These are phyloP conservation scores for Acanthamoeba culbertsoni DNA, from an alignment of 208 protist species.

Conservation along the genomic window DNA sequence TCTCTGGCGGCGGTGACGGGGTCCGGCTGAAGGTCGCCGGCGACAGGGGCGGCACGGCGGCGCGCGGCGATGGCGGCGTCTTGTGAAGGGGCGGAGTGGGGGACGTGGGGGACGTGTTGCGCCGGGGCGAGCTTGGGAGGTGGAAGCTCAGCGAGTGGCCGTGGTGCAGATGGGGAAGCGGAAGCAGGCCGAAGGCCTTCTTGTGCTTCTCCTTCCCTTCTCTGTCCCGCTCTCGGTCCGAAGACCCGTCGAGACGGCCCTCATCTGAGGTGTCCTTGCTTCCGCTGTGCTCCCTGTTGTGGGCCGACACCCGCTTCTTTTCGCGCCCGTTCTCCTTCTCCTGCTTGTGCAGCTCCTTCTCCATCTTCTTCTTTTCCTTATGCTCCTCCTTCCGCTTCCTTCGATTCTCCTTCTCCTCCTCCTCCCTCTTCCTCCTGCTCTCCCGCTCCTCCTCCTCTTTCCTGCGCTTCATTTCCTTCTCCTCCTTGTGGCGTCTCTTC, in stretches of 20 bases:
- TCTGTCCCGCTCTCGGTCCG: neutral
- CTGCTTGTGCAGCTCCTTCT: neutral
- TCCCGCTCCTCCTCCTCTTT: neutral
- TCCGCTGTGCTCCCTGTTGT: too few relatives aligned
- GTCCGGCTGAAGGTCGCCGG: too few relatives aligned
- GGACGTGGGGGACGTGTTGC: neutral
- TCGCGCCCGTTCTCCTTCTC: neutral
- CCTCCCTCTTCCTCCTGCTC: neutral
- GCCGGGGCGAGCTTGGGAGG: neutral
- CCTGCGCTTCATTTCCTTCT: conserved; percentile 7
- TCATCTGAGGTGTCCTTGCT: too few relatives aligned
- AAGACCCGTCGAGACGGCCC: too few relatives aligned
- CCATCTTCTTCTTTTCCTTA: neutral
- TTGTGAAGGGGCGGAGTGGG: neutral
- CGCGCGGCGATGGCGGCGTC: neutral
- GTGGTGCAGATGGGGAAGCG: neutral
- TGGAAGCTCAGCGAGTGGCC: neutral
- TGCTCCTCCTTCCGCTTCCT: neutral
- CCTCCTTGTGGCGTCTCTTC: neutral
- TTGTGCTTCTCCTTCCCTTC: conserved; percentile 1
- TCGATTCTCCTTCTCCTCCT: conserved; percentile 14
- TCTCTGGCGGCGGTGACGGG: too few relatives aligned
- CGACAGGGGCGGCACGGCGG: neutral
- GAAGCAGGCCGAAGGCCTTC: neutral
- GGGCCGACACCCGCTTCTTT: neutral